These are phyloP conservation scores for Lepidium didymum DNA, from an alignment of 345 rosid genomes.

Conservation along the genomic window DNA sequence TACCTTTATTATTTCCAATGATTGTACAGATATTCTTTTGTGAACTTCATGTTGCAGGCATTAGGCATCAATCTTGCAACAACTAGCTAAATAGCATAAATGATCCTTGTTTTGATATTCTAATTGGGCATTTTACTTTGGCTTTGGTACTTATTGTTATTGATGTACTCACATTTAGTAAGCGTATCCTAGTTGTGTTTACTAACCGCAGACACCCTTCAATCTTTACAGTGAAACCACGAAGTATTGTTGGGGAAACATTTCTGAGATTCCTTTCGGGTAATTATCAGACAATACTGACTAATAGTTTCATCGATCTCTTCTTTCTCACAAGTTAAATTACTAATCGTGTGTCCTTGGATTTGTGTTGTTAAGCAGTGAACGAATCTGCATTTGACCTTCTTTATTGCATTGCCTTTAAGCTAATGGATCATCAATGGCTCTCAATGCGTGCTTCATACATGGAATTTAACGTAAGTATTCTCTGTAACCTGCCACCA, in stretches of 20 bases:
- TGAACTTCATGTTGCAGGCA: background rate
- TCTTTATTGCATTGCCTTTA: constrained; percentile 94
- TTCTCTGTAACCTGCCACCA: background rate
- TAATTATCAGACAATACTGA: constrained; percentile 17
- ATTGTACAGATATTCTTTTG: background rate
- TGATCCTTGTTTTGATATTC: background rate
- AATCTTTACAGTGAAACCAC: constrained; percentile 68
- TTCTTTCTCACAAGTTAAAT: background rate
- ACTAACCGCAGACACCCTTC: constrained; percentile 20
- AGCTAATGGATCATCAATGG: constrained; percentile 97
- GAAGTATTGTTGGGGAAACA: constrained; percentile 68
- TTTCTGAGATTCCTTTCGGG: constrained; percentile 90
- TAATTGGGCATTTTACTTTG: background rate
- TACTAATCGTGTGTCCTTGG: background rate
- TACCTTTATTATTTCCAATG: background rate
- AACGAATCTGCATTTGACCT: constrained; percentile 89
- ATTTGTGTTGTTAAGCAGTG: constrained; percentile 41
- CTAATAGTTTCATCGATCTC: background rate
- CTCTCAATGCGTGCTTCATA: constrained; percentile 91
- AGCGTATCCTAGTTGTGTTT: background rate
- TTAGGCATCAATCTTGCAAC: background rate
- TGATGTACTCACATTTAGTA: background rate
- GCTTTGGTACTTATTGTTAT: background rate
- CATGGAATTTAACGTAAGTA: constrained; percentile 91
- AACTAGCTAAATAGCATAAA: background rate